Evolutionary conservation across 2,329 filamentous ascomycete species (phyloP), one percentile per base, ranked within the genome.

Genomic region (Thermochaetoides dissita): DNA sequence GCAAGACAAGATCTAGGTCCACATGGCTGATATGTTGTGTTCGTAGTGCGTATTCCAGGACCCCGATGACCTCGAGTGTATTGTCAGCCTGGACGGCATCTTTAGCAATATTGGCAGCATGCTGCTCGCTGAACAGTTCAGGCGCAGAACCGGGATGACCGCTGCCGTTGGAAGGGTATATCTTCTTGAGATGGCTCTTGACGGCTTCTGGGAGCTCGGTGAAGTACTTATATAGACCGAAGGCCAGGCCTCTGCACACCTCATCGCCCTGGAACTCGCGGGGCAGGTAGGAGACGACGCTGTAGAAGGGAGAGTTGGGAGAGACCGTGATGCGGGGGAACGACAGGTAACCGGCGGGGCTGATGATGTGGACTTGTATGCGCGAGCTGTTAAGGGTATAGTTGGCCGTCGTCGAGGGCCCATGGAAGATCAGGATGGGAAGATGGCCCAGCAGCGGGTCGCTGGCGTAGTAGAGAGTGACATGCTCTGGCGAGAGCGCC

Each of bases 221-320:
- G 58, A 95, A 96, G 68, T 95, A 98, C 60, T 94, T 95, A 67
- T 81, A 82, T 51, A 98, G 70, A 43, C 85, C 87, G 61, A 96
- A 94, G 38, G 89, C 91, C 43, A 98, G 72, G 11, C 82, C 91
- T 37, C 91, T 80, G 63, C 83, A 93, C 50, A 94, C 72, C 62
- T 96, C 89, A 59, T 96, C 89, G 55, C 89, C 89, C 66, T 96
- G 91, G 62, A 88, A 87, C 59, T 95, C 89, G 57, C 87, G 81
- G 35, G 91, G 87, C 36, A 98, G 73, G 59, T 88, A 79, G 58
- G 84, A 80, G 60, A 98, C 91, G 42, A 88, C 89, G 51, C 79
- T 75, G 62, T 96, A 96, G 56, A 93, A 82, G 40, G 86, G 79
- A 37, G 89, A 94, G 56, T 84, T 93, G 36, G 91, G 91, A 24